Base-by-base conservation (phyloP, 1,284 basidiomycete species). In the Grifola frondosa region DNA sequence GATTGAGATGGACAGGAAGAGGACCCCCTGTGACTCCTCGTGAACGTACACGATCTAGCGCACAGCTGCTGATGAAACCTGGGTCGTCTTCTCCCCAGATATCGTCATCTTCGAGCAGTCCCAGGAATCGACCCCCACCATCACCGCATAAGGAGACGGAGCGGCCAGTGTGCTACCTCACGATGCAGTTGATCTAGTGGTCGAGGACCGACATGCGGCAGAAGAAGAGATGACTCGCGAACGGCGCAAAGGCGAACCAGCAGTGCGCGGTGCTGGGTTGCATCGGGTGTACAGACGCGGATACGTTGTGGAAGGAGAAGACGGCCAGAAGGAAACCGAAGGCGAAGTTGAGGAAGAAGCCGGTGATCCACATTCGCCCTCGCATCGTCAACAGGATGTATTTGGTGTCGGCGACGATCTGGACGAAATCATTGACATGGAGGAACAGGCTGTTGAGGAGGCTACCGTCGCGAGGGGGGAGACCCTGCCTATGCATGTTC, bases 151-250 rank as follows among this genome's bases (percentile, higher is more conserved):
- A 54, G 41, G 69, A 58, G 46, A 61, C 49, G 21, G 61, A 56
- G 53, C 73, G 47, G 6, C 63, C 71, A 11, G 64, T n/a, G n/a
- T 69, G 4, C 63, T 87, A 11, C 84, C 82, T 2, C 73, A 78
- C 0, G 88, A 91, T 52, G 88, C 88, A 1, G 81, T 91, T 4
- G 89, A 93, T 60, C 70, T 93, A 10, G 74, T 92, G 2, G 78
- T 88, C 1, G 82, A 84, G 57, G 83, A 82, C 53, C 50, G 60
- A 6, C 59, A 69, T 9, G 77, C 77, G 10, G 74, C 70, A 17
- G 71, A 78, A 40, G 73, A 75, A 38, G 73, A 73, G 37, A 66
- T 70, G 57, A 64, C 64, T 21, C 65, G 69, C 21, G 78, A 81
- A 50, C 68, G 78, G 33, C 61, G 73, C 41, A 77, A 74, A 46